Conservation (phyloP, 345 rosid genomes). For the Arabis hirsuta region DNA sequence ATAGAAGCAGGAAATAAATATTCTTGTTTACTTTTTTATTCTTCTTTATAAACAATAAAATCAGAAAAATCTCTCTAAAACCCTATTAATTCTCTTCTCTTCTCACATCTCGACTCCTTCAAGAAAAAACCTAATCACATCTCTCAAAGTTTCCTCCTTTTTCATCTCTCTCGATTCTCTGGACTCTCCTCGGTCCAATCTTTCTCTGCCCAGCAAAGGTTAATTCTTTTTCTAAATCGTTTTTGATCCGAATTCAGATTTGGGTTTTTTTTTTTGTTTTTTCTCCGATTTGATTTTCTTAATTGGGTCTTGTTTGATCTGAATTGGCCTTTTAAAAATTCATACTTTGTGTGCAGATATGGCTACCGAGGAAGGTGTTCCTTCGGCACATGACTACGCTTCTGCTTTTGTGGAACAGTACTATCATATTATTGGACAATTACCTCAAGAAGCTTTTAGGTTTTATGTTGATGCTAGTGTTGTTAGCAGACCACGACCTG, state of each 20-base stretch:
- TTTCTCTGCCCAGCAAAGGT: conserved; percentile 33
- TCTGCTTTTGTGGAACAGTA: conserved; percentile 37
- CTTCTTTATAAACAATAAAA: neutral
- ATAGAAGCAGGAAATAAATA: neutral
- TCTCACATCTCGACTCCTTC: conserved; percentile 15
- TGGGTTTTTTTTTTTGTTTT: neutral
- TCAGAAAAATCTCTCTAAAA: conserved; percentile 42
- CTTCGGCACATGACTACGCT: conserved; percentile 5
- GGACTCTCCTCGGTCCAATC: conserved; percentile 39
- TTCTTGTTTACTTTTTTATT: conserved; percentile 8
- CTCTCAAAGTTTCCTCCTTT: conserved; percentile 25
- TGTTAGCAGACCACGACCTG: conserved; percentile 36
- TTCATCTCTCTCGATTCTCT: neutral
- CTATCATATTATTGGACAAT: neutral
- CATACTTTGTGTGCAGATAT: conserved; percentile 34
- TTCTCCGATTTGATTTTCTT: neutral
- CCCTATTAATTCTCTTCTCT: conserved; percentile 31
- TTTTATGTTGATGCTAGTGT: conserved; percentile 30
- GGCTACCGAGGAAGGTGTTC: conserved; percentile 46
- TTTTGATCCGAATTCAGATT: conserved; percentile 18
- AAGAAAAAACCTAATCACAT: conserved; percentile 3
- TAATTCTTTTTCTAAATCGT: no score
- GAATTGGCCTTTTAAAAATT: neutral
- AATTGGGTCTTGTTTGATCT: conserved; percentile 27
- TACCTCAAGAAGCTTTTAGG: conserved; percentile 16